These are phyloP conservation scores for Erysimum cheiri DNA, from an alignment of 441 rosid species.

Conservation along the genomic window DNA sequence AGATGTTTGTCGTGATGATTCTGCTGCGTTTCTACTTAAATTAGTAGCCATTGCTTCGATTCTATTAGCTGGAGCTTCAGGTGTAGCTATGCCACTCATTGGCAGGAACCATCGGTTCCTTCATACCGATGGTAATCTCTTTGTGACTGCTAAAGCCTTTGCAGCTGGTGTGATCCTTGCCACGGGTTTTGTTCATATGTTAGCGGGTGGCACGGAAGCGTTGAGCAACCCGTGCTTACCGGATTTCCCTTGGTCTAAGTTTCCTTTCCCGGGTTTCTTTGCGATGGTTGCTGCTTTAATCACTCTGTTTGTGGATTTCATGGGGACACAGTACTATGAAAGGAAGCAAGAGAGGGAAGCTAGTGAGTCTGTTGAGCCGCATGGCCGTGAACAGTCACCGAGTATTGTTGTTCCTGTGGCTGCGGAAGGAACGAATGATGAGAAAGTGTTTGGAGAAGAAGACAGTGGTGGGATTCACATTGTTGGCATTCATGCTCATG, in stretches of 20 bases:
- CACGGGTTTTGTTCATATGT: slow-evolving; percentile 92
- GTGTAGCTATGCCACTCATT: slow-evolving; percentile 72
- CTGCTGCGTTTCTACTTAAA: slow-evolving; percentile 63
- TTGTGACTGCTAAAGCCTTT: slow-evolving; percentile 85
- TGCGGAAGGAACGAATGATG: slow-evolving; percentile 40
- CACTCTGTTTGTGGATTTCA: slow-evolving; percentile 80
- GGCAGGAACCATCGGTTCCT: slow-evolving; percentile 68
- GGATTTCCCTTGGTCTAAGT: slow-evolving; percentile 75
- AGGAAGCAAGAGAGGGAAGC: slow-evolving; percentile 60
- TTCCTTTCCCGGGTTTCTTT: slow-evolving; percentile 86
- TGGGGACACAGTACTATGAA: slow-evolving; percentile 89
- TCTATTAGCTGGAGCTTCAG: slow-evolving; percentile 66
- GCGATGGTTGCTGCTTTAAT: slow-evolving; percentile 80
- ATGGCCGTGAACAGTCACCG: slow-evolving; percentile 46
- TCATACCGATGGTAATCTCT: slow-evolving; percentile 70
- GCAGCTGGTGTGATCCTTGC: slow-evolving; percentile 94
- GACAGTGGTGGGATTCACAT: slow-evolving; percentile 86
- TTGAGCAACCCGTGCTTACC: slow-evolving; percentile 73
- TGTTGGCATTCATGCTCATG: slow-evolving; percentile 91
- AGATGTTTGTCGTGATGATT: slow-evolving; percentile 66
- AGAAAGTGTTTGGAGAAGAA: slow-evolving; percentile 83
- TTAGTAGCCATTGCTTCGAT: slow-evolving; percentile 77
- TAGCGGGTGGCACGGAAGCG: slow-evolving; percentile 65
- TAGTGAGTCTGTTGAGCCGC: slow-evolving; percentile 41
- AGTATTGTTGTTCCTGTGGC: slow-evolving; percentile 38